Conservation (phyloP, 1,284 basidiomycete genomes). For the Moniliella sp. region DNA sequence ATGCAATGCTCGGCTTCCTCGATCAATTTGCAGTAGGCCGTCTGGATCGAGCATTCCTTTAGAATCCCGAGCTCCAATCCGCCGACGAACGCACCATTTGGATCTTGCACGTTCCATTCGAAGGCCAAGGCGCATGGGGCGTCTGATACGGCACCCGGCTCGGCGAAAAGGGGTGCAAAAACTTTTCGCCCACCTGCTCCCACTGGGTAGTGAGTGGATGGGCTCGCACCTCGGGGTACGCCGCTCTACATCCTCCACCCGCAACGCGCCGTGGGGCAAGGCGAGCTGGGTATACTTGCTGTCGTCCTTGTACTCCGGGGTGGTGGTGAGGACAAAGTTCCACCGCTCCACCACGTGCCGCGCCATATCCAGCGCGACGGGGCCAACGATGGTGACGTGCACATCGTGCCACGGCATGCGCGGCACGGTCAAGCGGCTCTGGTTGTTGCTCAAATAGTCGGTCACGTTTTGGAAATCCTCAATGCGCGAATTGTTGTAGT, state of each 20-base stretch:
- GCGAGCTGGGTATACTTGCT: constrained; percentile 50
- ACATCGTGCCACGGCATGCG: constrained; percentile 29
- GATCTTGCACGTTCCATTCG: constrained; percentile 37
- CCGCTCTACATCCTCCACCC: constrained; percentile 38
- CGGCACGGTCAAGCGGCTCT: background rate
- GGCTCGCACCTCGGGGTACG: constrained; percentile 34
- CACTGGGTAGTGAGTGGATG: constrained; percentile 42
- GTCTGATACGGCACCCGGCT: constrained; percentile 2
- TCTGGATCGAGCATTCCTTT: constrained; percentile 35
- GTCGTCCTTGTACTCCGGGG: constrained; percentile 36
- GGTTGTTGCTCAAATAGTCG: background rate
- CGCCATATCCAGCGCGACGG: constrained; percentile 61
- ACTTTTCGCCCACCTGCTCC: constrained; percentile 7
- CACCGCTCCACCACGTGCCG: constrained; percentile 76
- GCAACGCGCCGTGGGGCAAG: constrained; percentile 50
- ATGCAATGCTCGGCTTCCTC: constrained; percentile 62
- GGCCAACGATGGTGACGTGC: constrained; percentile 55
- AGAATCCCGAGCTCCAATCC: constrained; percentile 77
- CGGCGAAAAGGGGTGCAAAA: constrained; percentile 5
- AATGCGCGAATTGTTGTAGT: constrained; percentile 55
- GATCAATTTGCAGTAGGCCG: constrained; percentile 54
- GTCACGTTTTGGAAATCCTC: constrained; percentile 39
- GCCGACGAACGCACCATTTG: constrained; percentile 60
- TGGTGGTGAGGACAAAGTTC: constrained; percentile 38
- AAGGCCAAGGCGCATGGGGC: constrained; percentile 3